These are phyloP conservation scores for Metschnikowia kofuensis DNA, from an alignment of 805 yeast genomes.

Conservation along the genomic window DNA sequence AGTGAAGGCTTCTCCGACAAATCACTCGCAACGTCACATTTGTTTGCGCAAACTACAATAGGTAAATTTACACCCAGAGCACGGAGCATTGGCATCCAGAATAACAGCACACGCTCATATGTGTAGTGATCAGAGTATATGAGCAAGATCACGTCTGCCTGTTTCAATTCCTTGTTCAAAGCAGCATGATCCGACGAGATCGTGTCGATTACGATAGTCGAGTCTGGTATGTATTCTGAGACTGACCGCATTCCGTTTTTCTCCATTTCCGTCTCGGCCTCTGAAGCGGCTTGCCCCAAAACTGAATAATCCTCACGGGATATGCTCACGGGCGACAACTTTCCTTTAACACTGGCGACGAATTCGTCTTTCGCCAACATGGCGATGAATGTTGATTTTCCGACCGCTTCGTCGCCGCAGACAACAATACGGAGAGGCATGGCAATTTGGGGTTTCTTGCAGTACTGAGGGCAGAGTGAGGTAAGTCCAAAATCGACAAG, in stretches of 20 bases:
- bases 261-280: slow-evolving; percentile 10
- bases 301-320: slow-evolving; percentile 63
- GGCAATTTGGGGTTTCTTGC: neutral
- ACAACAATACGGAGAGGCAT: slow-evolving; percentile 68
- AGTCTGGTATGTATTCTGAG: slow-evolving; percentile 36
- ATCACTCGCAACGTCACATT: slow-evolving; percentile 46
- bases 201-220: slow-evolving; percentile 80
- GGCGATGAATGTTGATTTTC: slow-evolving; percentile 76
- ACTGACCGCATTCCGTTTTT: slow-evolving; percentile 9
- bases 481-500: no score
- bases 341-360: slow-evolving; percentile 65
- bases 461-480: no score
- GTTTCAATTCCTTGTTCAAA: slow-evolving; percentile 70
- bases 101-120: slow-evolving; percentile 83
- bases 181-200: slow-evolving; percentile 57
- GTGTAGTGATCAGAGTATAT: slow-evolving; percentile 93
- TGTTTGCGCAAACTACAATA: slow-evolving; percentile 85
- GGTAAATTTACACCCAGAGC: slow-evolving; percentile 94
- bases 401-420: slow-evolving; percentile 93
- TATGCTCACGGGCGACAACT: slow-evolving; percentile 79
- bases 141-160: slow-evolving; percentile 91
- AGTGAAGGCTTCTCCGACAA: slow-evolving; percentile 28
- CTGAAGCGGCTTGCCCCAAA: slow-evolving; percentile 6
- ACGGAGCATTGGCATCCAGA: slow-evolving; percentile 93
- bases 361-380: slow-evolving; percentile 79